phyloP scores from a whole-genome alignment of 2,329 filamentous ascomycete species.

The Aspergillus unguis region DNA sequence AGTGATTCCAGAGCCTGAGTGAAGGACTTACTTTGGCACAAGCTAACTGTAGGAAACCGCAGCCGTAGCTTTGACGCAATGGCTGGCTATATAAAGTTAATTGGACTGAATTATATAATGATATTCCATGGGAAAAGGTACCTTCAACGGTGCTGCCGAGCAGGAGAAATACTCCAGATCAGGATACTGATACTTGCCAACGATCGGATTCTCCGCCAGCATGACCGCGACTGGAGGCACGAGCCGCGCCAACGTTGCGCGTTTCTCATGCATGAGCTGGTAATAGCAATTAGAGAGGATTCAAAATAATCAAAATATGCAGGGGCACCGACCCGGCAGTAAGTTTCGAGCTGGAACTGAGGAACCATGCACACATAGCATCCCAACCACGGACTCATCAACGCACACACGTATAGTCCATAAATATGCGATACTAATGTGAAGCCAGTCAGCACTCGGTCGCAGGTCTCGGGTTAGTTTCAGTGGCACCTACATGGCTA shows the following conservation, averaged over 20 bases:
- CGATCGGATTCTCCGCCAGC: not conserved
- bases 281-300: not conserved
- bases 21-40: not conserved
- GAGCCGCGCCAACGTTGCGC: not conserved
- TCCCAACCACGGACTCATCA: not conserved
- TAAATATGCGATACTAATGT: not conserved
- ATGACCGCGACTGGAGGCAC: not conserved
- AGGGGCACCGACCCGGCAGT: not conserved
- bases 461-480: not conserved
- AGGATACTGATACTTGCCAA: not conserved
- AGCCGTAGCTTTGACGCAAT: not conserved
- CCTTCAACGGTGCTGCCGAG: not conserved
- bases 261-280: not conserved
- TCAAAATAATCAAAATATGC: not conserved
- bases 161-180: not conserved
- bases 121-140: not conserved
- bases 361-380: not conserved
- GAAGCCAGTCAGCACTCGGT: not conserved
- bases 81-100: not conserved
- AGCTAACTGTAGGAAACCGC: not conserved
- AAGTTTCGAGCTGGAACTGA: not conserved
- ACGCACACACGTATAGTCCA: not conserved
- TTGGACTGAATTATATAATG: too few relatives aligned
- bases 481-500: not conserved
- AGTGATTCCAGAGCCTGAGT: not conserved